A percentile compares a stretch with the other conserved stretches of the same genome.
Conservation (phyloP, 2,329 filamentous ascomycete species). For the Trichophyton equinum region DNA sequence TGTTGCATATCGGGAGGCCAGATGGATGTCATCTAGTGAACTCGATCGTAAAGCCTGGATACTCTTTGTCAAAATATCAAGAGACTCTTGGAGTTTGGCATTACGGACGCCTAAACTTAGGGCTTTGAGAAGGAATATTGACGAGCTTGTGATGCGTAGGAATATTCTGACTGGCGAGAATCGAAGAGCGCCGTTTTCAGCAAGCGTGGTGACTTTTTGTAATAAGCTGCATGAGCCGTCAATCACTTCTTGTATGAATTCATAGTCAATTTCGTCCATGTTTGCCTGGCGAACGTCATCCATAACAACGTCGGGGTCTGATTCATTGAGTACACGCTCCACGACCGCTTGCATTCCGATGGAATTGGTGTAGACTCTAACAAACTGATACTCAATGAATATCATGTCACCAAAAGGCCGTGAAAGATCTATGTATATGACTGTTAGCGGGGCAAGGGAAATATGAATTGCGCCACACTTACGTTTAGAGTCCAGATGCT, state of each 20-base stretch:
- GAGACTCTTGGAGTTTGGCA: conserved; percentile 37
- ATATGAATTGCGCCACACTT: conserved; percentile 3
- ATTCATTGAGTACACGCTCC: conserved; percentile 36
- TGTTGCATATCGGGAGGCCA: conserved; percentile 40
- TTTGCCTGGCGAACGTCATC: conserved; percentile 31
- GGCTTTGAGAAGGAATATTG: conserved; percentile 43
- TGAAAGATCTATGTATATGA: conserved; percentile 8
- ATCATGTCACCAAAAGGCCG: conserved; percentile 36
- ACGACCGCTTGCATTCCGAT: conserved; percentile 46
- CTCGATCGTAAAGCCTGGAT: conserved; percentile 39
- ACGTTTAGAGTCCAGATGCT: conserved; percentile 19
- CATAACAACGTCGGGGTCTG: conserved; percentile 19
- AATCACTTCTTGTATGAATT: conserved; percentile 45
- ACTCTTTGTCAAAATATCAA: conserved; percentile 37
- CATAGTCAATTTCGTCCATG: conserved; percentile 40
- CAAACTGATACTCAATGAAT: conserved; percentile 41
- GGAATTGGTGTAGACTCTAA: conserved; percentile 31
- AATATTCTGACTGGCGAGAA: conserved; percentile 44
- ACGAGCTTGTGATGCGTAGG: conserved; percentile 42
- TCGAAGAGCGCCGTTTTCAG: conserved; percentile 35
- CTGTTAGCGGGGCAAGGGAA: background rate
- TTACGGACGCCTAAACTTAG: conserved; percentile 39
- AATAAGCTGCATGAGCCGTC: conserved; percentile 42
- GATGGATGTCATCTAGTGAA: conserved; percentile 41
- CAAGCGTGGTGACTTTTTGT: conserved; percentile 38